A percentile compares a stretch with the other conserved stretches of the same genome.
Evolutionary conservation across 164 flowering plant genomes (phyloP).

Genomic region (Nymphaea thermarum): DNA sequence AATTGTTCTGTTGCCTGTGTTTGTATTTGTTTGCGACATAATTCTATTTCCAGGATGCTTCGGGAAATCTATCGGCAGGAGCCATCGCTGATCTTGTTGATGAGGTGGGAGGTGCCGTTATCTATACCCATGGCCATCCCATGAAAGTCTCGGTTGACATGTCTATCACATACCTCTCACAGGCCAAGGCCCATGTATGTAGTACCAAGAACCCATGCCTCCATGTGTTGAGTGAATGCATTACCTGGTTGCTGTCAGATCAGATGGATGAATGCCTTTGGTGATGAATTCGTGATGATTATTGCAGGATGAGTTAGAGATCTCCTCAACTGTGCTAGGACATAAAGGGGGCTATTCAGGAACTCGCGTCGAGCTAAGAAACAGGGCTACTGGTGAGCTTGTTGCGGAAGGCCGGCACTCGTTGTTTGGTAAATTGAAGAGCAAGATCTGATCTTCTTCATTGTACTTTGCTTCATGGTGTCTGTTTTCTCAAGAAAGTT

Average conservation of each 20-base stretch:
- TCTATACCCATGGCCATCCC: constrained; percentile 36
- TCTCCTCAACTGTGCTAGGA: constrained; percentile 39
- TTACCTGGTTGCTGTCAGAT: too few relatives aligned
- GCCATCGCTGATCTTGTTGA: constrained; percentile 71
- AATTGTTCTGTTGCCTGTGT: too few relatives aligned
- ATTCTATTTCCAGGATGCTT: constrained; percentile 36
- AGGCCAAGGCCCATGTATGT: constrained; percentile 60
- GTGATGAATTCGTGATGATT: background rate
- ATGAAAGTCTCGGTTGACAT: constrained; percentile 74
- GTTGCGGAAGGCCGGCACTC: constrained; percentile 74
- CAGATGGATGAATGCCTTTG: too few relatives aligned
- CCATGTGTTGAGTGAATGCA: too few relatives aligned
- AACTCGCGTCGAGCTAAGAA: constrained; percentile 36
- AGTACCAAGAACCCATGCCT: background rate
- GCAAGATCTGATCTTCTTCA: constrained; percentile 29
- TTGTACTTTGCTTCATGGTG: background rate
- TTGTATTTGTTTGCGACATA: too few relatives aligned
- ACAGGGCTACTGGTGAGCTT: constrained; percentile 51
- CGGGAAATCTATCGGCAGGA: constrained; percentile 52
- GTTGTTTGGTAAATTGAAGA: constrained; percentile 28
- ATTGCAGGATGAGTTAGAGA: constrained; percentile 62
- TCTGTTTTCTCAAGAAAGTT: background rate
- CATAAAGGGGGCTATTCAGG: constrained; percentile 40
- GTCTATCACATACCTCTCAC: constrained; percentile 52
- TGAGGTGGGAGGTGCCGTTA: constrained; percentile 55